Evolutionary conservation across 2,329 filamentous ascomycete genomes (phyloP).

Genomic region (Epichloe scottii): DNA sequence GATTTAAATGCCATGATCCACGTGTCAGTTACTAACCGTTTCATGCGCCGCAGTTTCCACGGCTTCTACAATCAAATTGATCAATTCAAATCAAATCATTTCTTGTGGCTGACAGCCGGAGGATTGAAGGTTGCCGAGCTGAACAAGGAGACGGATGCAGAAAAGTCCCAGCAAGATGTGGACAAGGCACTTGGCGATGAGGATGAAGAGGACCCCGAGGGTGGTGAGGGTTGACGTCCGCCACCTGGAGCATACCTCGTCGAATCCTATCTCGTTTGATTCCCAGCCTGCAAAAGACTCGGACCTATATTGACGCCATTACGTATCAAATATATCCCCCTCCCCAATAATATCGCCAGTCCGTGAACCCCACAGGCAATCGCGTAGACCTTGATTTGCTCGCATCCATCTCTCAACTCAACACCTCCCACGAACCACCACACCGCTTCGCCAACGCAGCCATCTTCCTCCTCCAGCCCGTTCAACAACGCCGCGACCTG

Average conservation of each 20-base stretch:
- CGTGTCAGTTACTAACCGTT: slow-evolving; percentile 6
- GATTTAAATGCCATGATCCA: too few species aligned
- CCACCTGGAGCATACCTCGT: too few species aligned
- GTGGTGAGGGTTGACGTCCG: slow-evolving; percentile 24
- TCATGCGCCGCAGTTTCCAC: slow-evolving; percentile 44
- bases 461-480: slow-evolving; percentile 23
- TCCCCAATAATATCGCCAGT: too few species aligned
- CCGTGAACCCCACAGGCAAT: too few species aligned
- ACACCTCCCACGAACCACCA: slow-evolving; percentile 25
- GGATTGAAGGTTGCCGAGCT: slow-evolving; percentile 49
- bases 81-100: slow-evolving; percentile 57
- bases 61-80: slow-evolving; percentile 71
- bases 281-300: too few species aligned
- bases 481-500: slow-evolving; percentile 23
- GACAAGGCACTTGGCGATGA: slow-evolving; percentile 39
- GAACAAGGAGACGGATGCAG: slow-evolving; percentile 13
- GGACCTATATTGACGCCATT: too few species aligned
- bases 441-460: slow-evolving; percentile 19
- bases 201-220: slow-evolving; percentile 37
- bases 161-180: slow-evolving; percentile 30
- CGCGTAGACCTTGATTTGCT: too few species aligned
- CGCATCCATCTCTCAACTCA: slow-evolving; percentile 10
- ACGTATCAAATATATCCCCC: too few species aligned
- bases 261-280: too few species aligned
- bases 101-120: slow-evolving; percentile 61